phyloP scores from a whole-genome alignment of 1,284 basidiomycete genomes.

The Moesziomyces sp. region DNA sequence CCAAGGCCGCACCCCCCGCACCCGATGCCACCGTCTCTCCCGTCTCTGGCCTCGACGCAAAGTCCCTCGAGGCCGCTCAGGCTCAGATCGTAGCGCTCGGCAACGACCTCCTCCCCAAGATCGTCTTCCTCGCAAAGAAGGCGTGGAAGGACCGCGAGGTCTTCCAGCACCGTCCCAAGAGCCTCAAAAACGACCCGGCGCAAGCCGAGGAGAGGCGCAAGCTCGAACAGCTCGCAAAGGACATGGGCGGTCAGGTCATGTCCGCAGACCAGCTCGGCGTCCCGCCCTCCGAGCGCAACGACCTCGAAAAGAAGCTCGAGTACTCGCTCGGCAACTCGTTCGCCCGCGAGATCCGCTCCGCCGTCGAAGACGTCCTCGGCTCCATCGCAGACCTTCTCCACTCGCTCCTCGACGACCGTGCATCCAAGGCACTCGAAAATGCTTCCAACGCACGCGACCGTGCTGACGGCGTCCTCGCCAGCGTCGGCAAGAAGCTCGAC shows the following conservation, averaged over 20 bases:
- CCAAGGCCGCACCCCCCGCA: constrained; percentile 9
- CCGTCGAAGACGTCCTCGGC: constrained; percentile 45
- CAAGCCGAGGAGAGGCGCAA: constrained; percentile 33
- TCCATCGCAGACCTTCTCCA: constrained; percentile 55
- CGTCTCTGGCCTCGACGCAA: constrained; percentile 46
- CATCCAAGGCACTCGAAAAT: constrained; percentile 42
- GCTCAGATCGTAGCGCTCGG: constrained; percentile 50
- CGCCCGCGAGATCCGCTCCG: constrained; percentile 45
- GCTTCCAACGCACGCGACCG: constrained; percentile 46
- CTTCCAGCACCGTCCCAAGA: constrained; percentile 28
- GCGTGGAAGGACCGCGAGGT: constrained; percentile 54
- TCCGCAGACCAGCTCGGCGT: constrained; percentile 44
- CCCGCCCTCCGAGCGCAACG: constrained; percentile 29
- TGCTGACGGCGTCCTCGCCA: constrained; percentile 26
- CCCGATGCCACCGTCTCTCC: constrained; percentile 25
- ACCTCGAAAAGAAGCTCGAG: constrained; percentile 32
- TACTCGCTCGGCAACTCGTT: constrained; percentile 52
- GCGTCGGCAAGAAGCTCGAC: constrained; percentile 29
- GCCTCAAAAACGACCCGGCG: constrained; percentile 17
- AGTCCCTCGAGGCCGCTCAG: constrained; percentile 52
- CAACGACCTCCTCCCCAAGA: constrained; percentile 53
- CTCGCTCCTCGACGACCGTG: constrained; percentile 52
- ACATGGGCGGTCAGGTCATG: constrained; percentile 54
- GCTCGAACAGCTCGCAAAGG: constrained; percentile 43
- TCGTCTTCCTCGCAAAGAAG: constrained; percentile 58